A percentile compares a stretch with the other conserved stretches of the same genome.
phyloP scores from a whole-genome alignment of 2,329 filamentous ascomycete genomes.

The Cadophora malorum region DNA sequence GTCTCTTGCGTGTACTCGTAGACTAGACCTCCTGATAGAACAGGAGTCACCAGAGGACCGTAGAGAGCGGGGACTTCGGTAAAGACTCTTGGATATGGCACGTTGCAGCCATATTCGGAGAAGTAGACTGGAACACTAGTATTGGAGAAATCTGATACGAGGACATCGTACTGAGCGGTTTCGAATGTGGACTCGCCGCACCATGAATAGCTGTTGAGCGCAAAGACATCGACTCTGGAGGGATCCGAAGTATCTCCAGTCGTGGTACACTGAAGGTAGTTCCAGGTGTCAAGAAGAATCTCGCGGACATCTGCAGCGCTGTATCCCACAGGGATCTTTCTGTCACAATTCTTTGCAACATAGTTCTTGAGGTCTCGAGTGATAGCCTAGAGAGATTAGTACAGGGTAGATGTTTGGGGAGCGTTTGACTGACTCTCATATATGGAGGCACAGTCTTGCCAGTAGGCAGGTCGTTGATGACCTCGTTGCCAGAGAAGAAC shows the following conservation, averaged over 20 bases:
- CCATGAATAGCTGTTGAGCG: conserved; percentile 80
- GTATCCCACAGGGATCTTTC: conserved; percentile 78
- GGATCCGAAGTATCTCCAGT: conserved; percentile 60
- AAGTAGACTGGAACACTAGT: conserved; percentile 80
- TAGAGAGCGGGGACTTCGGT: conserved; percentile 79
- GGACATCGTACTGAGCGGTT: conserved; percentile 65
- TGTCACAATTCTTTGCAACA: conserved; percentile 72
- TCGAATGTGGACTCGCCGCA: conserved; percentile 69
- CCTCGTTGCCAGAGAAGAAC: conserved; percentile 82
- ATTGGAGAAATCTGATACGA: conserved; percentile 69
- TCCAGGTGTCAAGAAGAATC: conserved; percentile 75
- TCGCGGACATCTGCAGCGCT: conserved; percentile 80
- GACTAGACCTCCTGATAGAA: conserved; percentile 78
- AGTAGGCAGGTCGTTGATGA: conserved; percentile 70
- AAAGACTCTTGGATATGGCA: conserved; percentile 72
- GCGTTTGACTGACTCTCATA: conserved; percentile 52
- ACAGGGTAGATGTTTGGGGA: background rate
- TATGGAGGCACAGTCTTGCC: conserved; percentile 71
- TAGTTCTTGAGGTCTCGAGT: conserved; percentile 84
- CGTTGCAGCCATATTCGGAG: conserved; percentile 83
- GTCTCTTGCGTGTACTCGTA: conserved; percentile 81
- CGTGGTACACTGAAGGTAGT: conserved; percentile 73
- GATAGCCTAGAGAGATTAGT: conserved; percentile 61
- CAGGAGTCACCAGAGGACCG: conserved; percentile 68
- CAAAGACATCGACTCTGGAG: conserved; percentile 76